A percentile compares a stretch with the other conserved stretches of the same genome.
These are phyloP conservation scores for Amanita pseudoporphyria DNA, from an alignment of 768 basidiomycete genomes.

Conservation along the genomic window DNA sequence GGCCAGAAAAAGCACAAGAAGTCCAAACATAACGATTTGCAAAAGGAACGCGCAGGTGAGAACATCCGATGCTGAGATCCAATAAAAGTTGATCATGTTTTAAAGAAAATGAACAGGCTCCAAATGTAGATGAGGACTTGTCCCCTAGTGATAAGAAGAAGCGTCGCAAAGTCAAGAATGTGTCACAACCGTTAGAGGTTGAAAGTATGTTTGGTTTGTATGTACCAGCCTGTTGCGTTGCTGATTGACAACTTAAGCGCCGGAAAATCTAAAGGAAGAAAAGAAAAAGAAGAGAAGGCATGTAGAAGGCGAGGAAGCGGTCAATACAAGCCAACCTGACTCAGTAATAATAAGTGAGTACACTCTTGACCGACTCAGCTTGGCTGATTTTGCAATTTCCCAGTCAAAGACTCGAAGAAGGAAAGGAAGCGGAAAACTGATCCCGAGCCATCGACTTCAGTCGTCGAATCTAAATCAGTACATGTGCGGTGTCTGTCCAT, in stretches of 20 bases:
- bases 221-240: background rate
- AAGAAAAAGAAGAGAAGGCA: constrained; percentile 3
- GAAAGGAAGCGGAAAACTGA: constrained; percentile 14
- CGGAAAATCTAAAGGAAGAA: background rate
- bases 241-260: background rate
- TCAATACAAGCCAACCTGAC: background rate
- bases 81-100: background rate
- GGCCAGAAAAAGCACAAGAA: constrained; percentile 2
- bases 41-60: background rate
- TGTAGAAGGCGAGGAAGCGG: background rate
- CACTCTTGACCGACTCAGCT: background rate
- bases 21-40: background rate
- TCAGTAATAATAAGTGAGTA: background rate
- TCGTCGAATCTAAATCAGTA: background rate
- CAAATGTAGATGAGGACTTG: background rate
- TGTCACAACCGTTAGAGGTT: background rate
- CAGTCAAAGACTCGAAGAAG: constrained; percentile 9
- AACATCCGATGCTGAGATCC: background rate
- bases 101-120: background rate
- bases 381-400: background rate
- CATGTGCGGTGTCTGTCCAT: background rate
- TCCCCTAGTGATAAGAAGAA: background rate
- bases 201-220: background rate
- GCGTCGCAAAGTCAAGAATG: background rate
- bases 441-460: background rate